Evolutionary conservation across 805 yeast genomes (phyloP), one percentile per base, ranked within the genome.

Genomic region (Zygoascus bituminiphila): DNA sequence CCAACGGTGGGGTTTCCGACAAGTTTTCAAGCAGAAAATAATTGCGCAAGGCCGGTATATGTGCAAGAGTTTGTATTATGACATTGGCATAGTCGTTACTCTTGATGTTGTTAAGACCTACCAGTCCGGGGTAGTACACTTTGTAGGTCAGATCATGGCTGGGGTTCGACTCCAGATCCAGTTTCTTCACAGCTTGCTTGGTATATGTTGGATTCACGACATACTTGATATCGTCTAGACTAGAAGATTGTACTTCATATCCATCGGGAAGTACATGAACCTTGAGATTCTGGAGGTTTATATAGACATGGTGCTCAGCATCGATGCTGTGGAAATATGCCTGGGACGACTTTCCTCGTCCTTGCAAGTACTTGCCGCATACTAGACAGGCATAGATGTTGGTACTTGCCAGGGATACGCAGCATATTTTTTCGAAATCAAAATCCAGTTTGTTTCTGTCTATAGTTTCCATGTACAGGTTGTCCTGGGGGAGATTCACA

Each of bases 291-390:
- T 61, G 58, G 47, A 85, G 67, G 57, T 76, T 81, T 44, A 85
- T 69, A 57, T 68, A 85, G 1, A 83, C 73, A 60, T 78, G 84
- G 58, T 82, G 89, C 55, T 74, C 71, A 4, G 71, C 75, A 49
- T 79, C 73, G 17, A 85, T 69, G 1, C 88, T 74, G 61, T 86
- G 95, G 14, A 68, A 59, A 57, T 78, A 82, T 0, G 89, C 88
- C 20, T 80, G 80, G 0, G 89, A 77, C n/a, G 74, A 61, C 49
- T 64, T 67, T 1, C 79, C 75, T 21, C 88, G 70, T 0, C 95
- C 95, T 55, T 79, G 82, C 46, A 78, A 74, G 63, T 78, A 86
- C 57, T 76, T 80, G 29, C 89, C 91, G 64, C 95, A 86, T 0
- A 73, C 73, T 19, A 86, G 64, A 59, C 95, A 86, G 26, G 85